A percentile compares a stretch with the other conserved stretches of the same genome.
phyloP scores from a whole-genome alignment of 305 asterid species.

The Fraxinus floribunda region DNA sequence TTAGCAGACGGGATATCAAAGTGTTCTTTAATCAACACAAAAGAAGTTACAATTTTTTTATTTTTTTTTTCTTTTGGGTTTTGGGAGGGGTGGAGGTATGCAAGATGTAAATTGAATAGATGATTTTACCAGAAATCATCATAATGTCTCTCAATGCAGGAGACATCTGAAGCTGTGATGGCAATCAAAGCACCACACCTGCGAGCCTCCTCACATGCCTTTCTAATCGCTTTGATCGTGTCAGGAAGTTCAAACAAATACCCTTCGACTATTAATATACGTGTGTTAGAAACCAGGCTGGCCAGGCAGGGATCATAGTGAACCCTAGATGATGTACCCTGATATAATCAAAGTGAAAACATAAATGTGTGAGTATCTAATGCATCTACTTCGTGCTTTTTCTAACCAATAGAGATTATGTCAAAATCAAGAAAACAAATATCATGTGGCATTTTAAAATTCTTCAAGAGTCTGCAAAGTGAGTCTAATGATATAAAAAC shows the following conservation, averaged over 20 bases:
- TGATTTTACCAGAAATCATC: conserved; percentile 83
- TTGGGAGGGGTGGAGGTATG: background rate
- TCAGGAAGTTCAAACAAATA: conserved; percentile 91
- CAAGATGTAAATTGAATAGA: background rate
- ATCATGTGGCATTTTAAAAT: background rate
- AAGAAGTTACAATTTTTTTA: background rate
- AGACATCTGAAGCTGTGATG: conserved; percentile 94
- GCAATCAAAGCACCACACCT: conserved; percentile 88
- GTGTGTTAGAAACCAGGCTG: conserved; percentile 65
- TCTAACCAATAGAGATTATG: background rate
- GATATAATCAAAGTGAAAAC: conserved; percentile 32
- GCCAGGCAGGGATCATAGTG: conserved; percentile 72
- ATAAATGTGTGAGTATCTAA: conserved; percentile 22
- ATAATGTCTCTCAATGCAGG: conserved; percentile 89
- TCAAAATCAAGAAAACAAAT: background rate
- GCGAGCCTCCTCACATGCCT: conserved; percentile 88
- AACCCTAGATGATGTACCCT: conserved; percentile 90
- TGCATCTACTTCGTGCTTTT: background rate
- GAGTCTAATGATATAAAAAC: background rate
- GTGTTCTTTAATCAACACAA: background rate
- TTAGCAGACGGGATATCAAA: background rate
- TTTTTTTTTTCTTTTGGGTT: background rate
- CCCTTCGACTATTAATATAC: conserved; percentile 84
- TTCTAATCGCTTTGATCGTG: conserved; percentile 74
- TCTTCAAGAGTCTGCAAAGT: background rate